Conservation (phyloP, 78 protist genomes). For the Goniomonas avonlea region DNA sequence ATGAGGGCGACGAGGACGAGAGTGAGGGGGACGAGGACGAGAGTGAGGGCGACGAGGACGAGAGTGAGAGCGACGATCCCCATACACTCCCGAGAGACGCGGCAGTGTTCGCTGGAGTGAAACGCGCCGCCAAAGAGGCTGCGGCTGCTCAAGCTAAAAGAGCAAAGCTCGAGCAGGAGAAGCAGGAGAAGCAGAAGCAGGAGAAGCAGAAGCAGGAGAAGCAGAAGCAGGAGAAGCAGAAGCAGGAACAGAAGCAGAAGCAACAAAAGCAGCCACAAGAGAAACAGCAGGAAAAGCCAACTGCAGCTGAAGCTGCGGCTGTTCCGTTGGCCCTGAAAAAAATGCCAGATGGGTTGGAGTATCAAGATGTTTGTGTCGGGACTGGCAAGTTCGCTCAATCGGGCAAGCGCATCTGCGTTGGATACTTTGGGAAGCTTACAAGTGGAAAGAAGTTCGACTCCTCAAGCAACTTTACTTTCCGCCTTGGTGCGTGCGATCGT, state of each 20-base stretch:
- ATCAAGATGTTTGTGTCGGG: background rate
- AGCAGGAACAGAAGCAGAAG: background rate
- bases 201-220: background rate
- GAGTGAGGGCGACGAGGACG: background rate
- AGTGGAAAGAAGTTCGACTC: constrained; percentile 53
- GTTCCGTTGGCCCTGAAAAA: background rate
- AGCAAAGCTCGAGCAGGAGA: background rate
- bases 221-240: background rate
- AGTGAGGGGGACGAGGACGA: background rate
- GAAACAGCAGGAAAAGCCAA: background rate
- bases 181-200: background rate
- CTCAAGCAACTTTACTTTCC: constrained; percentile 43
- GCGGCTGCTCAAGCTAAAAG: background rate
- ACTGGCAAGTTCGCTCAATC: background rate
- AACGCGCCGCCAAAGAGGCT: too few species aligned
- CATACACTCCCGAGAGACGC: too few species aligned
- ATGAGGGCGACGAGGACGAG: background rate
- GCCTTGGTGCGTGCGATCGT: background rate
- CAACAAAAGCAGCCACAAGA: background rate
- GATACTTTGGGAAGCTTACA: constrained; percentile 51
- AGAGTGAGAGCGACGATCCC: too few species aligned
- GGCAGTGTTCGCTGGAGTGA: too few species aligned
- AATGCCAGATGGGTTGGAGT: background rate
- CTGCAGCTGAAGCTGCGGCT: background rate
- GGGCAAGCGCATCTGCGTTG: constrained; percentile 55